Percentiles rank a stretch among this genome's conserved stretches.
These are phyloP conservation scores for Sphenostylis stenocarpa DNA, from an alignment of 306 rosid species.

Conservation along the genomic window DNA sequence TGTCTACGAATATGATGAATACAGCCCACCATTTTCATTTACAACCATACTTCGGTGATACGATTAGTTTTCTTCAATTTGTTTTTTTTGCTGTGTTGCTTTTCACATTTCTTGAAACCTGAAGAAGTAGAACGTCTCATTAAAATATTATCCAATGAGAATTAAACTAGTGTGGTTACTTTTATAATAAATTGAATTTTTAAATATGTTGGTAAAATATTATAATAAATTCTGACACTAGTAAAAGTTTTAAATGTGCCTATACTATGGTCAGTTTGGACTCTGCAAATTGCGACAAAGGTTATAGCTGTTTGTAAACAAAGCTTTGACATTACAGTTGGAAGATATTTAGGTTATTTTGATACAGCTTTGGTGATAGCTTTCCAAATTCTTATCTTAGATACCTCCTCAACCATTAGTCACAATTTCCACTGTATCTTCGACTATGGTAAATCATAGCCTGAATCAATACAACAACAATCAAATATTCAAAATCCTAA, in stretches of 20 bases:
- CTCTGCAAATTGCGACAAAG: background rate
- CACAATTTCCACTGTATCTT: background rate
- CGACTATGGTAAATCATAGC: too few species aligned
- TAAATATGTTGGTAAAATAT: background rate
- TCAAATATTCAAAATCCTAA: background rate
- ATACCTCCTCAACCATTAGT: background rate
- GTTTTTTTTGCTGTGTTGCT: background rate
- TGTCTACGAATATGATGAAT: conserved; percentile 23
- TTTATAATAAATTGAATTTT: background rate
- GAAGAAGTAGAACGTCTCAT: background rate
- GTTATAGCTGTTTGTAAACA: background rate
- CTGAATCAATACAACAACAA: background rate
- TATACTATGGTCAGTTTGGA: background rate
- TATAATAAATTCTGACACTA: background rate
- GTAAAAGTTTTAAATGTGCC: background rate
- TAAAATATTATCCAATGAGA: background rate
- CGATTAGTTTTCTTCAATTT: background rate
- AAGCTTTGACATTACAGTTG: background rate
- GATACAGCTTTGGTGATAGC: background rate
- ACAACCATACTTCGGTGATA: background rate
- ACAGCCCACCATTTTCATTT: background rate
- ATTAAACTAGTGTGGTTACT: background rate
- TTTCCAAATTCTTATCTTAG: background rate
- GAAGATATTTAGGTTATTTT: background rate
- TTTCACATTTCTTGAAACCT: background rate